Percentiles rank a stretch among this genome's conserved stretches.
Conservation (phyloP, 192 early-diverging fungal genomes). For the Gaertneriomyces semiglobifer region DNA sequence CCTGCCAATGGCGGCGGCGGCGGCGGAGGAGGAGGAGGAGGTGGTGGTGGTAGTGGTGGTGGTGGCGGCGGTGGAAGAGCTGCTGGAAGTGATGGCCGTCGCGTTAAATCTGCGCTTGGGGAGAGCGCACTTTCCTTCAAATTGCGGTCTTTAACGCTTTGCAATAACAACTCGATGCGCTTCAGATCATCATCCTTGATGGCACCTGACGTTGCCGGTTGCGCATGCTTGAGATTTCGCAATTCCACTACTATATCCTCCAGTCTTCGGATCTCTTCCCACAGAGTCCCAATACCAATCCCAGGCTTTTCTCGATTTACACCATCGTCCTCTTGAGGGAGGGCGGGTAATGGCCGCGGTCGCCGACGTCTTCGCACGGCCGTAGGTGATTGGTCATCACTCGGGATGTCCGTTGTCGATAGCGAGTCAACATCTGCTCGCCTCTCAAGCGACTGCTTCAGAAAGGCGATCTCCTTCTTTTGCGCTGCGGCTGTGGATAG, state of each 20-base stretch:
- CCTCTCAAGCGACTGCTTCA: slow-evolving; percentile 8
- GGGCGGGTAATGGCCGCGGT: background rate
- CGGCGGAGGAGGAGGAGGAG: slow-evolving; percentile 17
- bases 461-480: slow-evolving; percentile 28
- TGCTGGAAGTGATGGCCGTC: no score
- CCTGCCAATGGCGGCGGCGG: slow-evolving; percentile 2
- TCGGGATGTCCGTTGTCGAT: no score
- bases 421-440: slow-evolving; percentile 3
- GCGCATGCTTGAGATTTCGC: background rate
- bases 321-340: background rate
- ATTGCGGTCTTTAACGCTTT: no score
- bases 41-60: background rate
- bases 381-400: no score
- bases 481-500: slow-evolving; percentile 21
- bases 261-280: slow-evolving; percentile 39
- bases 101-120: no score
- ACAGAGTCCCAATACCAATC: slow-evolving; percentile 26
- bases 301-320: slow-evolving; percentile 3
- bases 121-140: no score
- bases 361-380: background rate
- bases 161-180: no score
- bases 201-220: background rate
- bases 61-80: no score
- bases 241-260: slow-evolving; percentile 31
- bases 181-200: background rate